Evolutionary conservation across 2,329 filamentous ascomycete species (phyloP).

Genomic region (Aspergillus flavus): DNA sequence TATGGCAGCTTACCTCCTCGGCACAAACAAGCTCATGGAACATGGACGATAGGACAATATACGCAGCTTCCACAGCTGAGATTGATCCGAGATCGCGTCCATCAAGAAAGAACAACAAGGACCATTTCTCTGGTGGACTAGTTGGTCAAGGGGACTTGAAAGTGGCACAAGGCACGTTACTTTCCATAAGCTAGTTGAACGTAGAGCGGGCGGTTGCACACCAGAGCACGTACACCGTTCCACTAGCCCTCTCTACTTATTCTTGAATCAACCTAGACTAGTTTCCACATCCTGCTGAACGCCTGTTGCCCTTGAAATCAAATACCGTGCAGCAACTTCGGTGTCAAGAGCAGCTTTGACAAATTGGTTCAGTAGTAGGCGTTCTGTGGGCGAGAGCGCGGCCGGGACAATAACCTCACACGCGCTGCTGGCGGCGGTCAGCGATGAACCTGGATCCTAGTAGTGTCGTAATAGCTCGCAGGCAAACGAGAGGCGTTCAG

Average conservation of each 20-base stretch:
- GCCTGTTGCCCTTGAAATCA: background rate
- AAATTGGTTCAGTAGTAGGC: slow-evolving; percentile 5
- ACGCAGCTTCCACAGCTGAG: no score
- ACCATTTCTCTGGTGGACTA: no score
- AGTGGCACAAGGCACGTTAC: background rate
- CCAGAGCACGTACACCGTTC: background rate
- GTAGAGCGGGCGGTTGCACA: background rate
- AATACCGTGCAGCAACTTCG: background rate
- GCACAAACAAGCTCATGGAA: no score
- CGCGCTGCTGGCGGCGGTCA: background rate
- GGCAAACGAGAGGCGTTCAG: no score
- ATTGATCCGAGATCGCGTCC: no score
- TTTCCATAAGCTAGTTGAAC: background rate
- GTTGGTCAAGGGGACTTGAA: background rate
- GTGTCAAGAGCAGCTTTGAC: background rate
- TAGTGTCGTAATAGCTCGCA: no score
- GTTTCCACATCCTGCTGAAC: background rate
- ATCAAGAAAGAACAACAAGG: no score
- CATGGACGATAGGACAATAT: no score
- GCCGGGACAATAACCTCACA: background rate
- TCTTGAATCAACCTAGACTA: background rate
- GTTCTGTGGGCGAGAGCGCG: background rate
- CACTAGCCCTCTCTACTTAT: background rate
- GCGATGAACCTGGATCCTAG: background rate
- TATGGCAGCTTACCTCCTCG: no score